phyloP scores from a whole-genome alignment of 2,329 filamentous ascomycete genomes.

The Amauroascus niger region DNA sequence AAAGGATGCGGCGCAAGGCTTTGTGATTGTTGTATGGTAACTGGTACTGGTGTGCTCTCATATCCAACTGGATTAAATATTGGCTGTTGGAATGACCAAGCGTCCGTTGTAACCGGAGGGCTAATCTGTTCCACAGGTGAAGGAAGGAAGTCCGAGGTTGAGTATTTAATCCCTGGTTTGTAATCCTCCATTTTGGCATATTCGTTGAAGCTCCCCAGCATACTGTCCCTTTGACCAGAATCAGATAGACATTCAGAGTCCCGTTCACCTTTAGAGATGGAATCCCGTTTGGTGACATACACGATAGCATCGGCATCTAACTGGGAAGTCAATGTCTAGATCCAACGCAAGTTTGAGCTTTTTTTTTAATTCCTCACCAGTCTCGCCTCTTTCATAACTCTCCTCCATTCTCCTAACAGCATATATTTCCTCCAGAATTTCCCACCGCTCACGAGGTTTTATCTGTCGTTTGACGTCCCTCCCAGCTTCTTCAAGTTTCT shows the following conservation, averaged over 20 bases:
- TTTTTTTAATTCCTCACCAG: constrained; percentile 20
- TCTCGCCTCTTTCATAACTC: constrained; percentile 33
- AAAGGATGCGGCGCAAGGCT: neutral
- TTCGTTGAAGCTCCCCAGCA: neutral
- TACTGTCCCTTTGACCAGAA: neutral
- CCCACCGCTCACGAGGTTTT: constrained; percentile 28
- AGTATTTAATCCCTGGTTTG: constrained; percentile 3
- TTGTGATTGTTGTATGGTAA: neutral
- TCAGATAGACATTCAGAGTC: constrained; percentile 13
- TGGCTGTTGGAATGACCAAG: constrained; percentile 2
- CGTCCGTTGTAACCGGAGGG: constrained; percentile 1
- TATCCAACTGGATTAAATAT: constrained; percentile 5
- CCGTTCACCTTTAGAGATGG: constrained; percentile 19
- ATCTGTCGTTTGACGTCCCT: constrained; percentile 31
- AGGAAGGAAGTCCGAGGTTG: constrained; percentile 1
- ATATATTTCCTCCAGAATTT: constrained; percentile 36
- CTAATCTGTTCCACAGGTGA: constrained; percentile 6
- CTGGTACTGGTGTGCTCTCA: neutral
- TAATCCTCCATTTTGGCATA: neutral
- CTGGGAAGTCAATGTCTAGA: neutral
- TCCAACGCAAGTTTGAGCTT: neutral
- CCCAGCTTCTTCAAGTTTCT: constrained; percentile 34
- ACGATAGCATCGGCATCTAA: constrained; percentile 30
- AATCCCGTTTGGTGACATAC: constrained; percentile 32
- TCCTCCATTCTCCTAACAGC: constrained; percentile 34